A percentile compares a stretch with the other conserved stretches of the same genome.
Conservation (phyloP, 441 rosid species). For the Corymbia calophylla region DNA sequence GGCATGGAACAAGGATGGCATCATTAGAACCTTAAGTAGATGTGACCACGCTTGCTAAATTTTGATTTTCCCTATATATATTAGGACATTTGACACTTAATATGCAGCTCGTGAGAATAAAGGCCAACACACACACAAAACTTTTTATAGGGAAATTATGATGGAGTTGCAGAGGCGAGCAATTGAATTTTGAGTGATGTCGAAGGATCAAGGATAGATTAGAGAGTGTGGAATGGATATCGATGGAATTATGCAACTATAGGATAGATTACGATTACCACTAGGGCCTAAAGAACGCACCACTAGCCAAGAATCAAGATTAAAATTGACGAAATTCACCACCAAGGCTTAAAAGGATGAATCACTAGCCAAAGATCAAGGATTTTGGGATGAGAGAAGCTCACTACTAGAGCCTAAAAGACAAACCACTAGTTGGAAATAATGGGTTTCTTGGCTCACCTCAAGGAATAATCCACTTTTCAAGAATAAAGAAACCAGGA, state of each 20-base stretch:
- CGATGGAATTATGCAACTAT: too few species aligned
- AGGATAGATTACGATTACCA: too few species aligned
- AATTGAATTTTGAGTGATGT: too few species aligned
- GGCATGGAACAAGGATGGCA: neutral
- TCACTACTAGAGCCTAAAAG: neutral
- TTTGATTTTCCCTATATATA: too few species aligned
- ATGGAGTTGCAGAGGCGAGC: too few species aligned
- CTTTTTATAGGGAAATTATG: neutral
- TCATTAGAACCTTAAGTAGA: too few species aligned
- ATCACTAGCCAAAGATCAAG: neutral
- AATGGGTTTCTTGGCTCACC: neutral
- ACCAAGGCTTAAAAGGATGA: too few species aligned
- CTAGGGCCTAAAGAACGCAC: too few species aligned
- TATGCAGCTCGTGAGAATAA: neutral
- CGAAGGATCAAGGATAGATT: too few species aligned
- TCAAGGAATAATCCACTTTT: neutral
- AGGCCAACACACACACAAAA: neutral
- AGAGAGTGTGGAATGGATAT: too few species aligned
- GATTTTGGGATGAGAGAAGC: neutral
- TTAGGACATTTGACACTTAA: neutral
- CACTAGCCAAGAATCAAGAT: too few species aligned
- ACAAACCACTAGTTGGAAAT: neutral
- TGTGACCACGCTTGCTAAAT: too few species aligned
- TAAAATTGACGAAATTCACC: fast-evolving
- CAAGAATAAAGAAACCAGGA: neutral